Conservation (phyloP, 371 early-diverging fungal genomes). For the Homolaphlyctis polyrhiza region DNA sequence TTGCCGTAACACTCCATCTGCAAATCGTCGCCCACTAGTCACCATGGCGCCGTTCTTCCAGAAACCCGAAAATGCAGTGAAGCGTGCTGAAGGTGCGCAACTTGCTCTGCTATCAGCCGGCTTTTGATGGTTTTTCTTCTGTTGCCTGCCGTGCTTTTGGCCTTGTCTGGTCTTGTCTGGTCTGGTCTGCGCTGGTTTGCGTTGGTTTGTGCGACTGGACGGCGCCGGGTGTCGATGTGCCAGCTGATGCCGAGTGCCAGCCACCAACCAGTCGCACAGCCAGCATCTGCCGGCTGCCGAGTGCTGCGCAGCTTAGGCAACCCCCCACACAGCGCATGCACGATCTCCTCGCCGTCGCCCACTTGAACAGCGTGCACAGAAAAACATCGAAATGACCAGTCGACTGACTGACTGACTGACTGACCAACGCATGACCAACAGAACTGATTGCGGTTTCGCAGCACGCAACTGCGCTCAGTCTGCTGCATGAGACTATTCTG, state of each 20-base stretch:
- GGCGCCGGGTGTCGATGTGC: neutral
- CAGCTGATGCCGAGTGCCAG: no score
- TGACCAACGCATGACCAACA: constrained; percentile 21
- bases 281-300: no score
- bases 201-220: neutral
- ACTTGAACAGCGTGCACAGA: neutral
- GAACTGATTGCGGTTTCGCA: constrained; percentile 91
- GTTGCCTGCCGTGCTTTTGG: neutral
- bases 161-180: neutral
- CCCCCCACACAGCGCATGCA: neutral
- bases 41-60: constrained; percentile 33
- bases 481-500: constrained; percentile 85
- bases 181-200: no score
- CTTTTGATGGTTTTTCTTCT: neutral
- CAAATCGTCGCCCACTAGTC: neutral
- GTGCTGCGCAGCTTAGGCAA: no score
- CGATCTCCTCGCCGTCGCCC: neutral
- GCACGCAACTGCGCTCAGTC: constrained; percentile 77
- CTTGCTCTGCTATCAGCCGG: neutral
- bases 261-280: no score
- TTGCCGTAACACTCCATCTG: neutral
- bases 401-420: neutral
- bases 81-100: constrained; percentile 50
- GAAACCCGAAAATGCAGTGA: constrained; percentile 61
- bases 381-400: neutral